A percentile compares a stretch with the other conserved stretches of the same genome.
Conservation (phyloP, 2,329 filamentous ascomycete genomes). For the Exophiala lecanii-corni region DNA sequence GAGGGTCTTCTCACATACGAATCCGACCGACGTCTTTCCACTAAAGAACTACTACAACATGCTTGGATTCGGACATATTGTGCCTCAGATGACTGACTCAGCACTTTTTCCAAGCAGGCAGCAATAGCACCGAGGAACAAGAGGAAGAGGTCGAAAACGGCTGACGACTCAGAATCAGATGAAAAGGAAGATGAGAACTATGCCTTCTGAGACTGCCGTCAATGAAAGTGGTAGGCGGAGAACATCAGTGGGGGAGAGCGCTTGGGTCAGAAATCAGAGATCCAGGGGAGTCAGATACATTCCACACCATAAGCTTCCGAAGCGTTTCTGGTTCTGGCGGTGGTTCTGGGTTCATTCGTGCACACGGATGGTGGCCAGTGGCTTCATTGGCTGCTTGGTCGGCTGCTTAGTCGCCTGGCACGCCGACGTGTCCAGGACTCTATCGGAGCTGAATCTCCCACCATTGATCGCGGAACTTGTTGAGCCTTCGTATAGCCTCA, state of each 20-base stretch:
- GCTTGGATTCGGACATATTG: conserved; percentile 8
- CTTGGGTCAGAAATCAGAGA: too few species aligned
- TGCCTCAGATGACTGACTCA: conserved; percentile 3
- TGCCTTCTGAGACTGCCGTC: too few species aligned
- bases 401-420: background rate
- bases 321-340: too few species aligned
- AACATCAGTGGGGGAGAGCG: too few species aligned
- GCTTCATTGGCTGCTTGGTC: conserved; percentile 4
- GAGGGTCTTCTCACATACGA: conserved; percentile 7
- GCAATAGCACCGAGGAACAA: conserved; percentile 1
- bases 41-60: conserved; percentile 5
- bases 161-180: conserved; percentile 1
- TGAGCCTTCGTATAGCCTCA: conserved; percentile 1
- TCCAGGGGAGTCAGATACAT: too few species aligned
- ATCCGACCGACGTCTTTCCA: conserved; percentile 4
- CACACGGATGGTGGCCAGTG: too few species aligned
- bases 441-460: conserved; percentile 12
- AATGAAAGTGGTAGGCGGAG: too few species aligned
- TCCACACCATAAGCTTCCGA: too few species aligned
- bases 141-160: conserved; percentile 3
- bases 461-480: conserved; percentile 11
- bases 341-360: too few species aligned
- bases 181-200: too few species aligned
- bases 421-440: conserved; percentile 12
- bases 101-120: background rate